These are phyloP conservation scores for Choiromyces venosus DNA, from an alignment of 495 filamentous ascomycete genomes.

Conservation along the genomic window DNA sequence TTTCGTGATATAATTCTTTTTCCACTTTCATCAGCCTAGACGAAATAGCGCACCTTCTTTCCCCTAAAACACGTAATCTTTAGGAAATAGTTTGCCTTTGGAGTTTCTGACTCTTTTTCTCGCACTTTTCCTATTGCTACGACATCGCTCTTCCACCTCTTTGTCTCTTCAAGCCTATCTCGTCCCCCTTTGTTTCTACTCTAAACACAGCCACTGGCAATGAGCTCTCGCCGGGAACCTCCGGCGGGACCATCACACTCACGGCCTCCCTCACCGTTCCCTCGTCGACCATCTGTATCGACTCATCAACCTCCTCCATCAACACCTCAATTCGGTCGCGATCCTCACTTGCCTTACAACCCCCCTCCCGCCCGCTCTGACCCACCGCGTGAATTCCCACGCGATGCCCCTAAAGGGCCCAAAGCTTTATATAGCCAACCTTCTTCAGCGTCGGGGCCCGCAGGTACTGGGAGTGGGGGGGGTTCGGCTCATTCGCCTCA, in stretches of 20 bases:
- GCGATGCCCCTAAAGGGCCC: constrained; percentile 39
- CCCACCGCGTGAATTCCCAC: constrained; percentile 30
- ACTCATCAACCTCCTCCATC: constrained; percentile 41
- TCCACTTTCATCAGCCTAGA: background rate
- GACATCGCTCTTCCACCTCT: background rate
- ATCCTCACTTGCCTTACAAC: constrained; percentile 30
- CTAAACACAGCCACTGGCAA: constrained; percentile 3
- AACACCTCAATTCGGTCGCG: constrained; percentile 37
- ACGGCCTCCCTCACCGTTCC: constrained; percentile 28
- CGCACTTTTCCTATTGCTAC: background rate
- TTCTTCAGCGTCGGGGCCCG: constrained; percentile 21
- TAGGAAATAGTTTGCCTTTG: background rate
- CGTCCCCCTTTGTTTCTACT: background rate
- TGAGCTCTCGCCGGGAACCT: constrained; percentile 34
- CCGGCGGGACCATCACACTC: constrained; percentile 31
- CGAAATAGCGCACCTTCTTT: background rate
- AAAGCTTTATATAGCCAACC: constrained; percentile 34
- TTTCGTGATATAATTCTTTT: background rate
- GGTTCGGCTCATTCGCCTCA: constrained; percentile 35
- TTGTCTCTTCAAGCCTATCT: background rate
- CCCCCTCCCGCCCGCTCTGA: constrained; percentile 24
- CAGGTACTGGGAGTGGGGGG: constrained; percentile 9
- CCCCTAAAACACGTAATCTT: background rate
- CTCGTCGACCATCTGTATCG: constrained; percentile 39
- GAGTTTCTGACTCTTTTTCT: background rate